A percentile compares a stretch with the other conserved stretches of the same genome.
phyloP scores from a whole-genome alignment of 1,139 yeast genomes.

The Blastobotrys aristatus region DNA sequence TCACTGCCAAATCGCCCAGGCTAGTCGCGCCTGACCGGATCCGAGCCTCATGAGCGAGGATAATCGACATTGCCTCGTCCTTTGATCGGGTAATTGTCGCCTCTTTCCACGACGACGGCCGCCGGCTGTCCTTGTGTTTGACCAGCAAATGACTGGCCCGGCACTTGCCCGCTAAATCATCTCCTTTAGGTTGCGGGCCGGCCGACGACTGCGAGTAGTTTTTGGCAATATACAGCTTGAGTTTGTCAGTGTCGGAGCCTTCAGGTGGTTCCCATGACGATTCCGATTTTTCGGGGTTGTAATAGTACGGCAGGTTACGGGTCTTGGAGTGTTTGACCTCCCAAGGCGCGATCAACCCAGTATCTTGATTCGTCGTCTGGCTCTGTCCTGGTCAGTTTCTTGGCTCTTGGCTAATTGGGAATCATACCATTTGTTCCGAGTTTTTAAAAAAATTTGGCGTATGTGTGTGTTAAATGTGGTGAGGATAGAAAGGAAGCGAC shows the following conservation, averaged over 20 bases:
- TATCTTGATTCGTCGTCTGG: conserved; percentile 25
- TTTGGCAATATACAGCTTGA: conserved; percentile 51
- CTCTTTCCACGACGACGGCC: conserved; percentile 89
- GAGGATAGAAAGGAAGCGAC: neutral
- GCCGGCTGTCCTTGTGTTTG: conserved; percentile 76
- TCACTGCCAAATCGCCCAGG: conserved; percentile 66
- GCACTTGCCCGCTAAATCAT: conserved; percentile 52
- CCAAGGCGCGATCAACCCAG: conserved; percentile 90
- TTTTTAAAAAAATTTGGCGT: neutral
- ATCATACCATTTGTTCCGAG: too few species aligned
- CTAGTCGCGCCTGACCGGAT: conserved; percentile 67
- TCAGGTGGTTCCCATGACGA: conserved; percentile 91
- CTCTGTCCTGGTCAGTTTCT: neutral
- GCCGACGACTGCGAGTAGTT: conserved; percentile 28
- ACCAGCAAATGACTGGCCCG: conserved; percentile 70
- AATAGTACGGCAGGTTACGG: conserved; percentile 78
- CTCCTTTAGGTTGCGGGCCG: conserved; percentile 25
- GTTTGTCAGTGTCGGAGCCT: conserved; percentile 63
- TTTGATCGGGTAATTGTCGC: conserved; percentile 69
- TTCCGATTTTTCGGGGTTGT: conserved; percentile 61
- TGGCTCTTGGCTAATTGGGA: neutral
- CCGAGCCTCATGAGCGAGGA: conserved; percentile 54
- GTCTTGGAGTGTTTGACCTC: conserved; percentile 71
- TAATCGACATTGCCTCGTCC: conserved; percentile 72
- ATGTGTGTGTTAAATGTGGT: conserved; percentile 2